These are phyloP conservation scores for Tilletia indica DNA, from an alignment of 1,284 basidiomycete genomes.

Conservation along the genomic window DNA sequence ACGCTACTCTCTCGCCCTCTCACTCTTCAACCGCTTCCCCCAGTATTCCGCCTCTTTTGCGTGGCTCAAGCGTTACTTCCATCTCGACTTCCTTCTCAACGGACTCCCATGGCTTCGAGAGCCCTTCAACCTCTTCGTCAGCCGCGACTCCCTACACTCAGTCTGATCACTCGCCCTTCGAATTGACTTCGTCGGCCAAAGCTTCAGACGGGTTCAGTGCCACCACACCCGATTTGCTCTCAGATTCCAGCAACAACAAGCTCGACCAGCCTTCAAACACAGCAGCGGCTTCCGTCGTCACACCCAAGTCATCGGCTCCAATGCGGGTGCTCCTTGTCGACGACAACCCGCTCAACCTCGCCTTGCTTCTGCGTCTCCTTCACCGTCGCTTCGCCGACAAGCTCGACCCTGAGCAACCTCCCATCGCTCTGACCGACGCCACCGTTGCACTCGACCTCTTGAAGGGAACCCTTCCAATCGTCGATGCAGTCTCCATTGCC, in stretches of 20 bases:
- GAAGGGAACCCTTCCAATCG: background rate
- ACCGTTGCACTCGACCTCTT: slow-evolving; percentile 9
- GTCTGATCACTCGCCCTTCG: background rate
- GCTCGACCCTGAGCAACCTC: slow-evolving; percentile 4
- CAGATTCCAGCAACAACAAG: background rate
- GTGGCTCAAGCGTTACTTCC: background rate
- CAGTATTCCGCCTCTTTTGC: background rate
- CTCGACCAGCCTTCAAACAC: background rate
- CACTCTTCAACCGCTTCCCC: background rate
- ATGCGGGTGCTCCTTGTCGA: slow-evolving; percentile 46
- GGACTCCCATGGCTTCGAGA: background rate
- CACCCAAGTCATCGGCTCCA: background rate
- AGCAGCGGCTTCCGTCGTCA: background rate
- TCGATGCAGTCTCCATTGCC: background rate
- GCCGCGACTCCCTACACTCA: background rate
- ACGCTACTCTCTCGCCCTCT: no score
- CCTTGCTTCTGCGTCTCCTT: slow-evolving; percentile 5
- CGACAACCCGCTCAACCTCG: slow-evolving; percentile 47
- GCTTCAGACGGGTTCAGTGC: background rate
- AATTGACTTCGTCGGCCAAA: no score
- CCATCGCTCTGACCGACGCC: slow-evolving; percentile 8
- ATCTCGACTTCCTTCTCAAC: background rate
- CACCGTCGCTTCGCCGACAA: slow-evolving; percentile 6
- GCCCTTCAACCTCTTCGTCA: background rate
- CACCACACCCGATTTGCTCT: background rate